phyloP scores from a whole-genome alignment of 306 rosid species.

The Inga laurina region DNA sequence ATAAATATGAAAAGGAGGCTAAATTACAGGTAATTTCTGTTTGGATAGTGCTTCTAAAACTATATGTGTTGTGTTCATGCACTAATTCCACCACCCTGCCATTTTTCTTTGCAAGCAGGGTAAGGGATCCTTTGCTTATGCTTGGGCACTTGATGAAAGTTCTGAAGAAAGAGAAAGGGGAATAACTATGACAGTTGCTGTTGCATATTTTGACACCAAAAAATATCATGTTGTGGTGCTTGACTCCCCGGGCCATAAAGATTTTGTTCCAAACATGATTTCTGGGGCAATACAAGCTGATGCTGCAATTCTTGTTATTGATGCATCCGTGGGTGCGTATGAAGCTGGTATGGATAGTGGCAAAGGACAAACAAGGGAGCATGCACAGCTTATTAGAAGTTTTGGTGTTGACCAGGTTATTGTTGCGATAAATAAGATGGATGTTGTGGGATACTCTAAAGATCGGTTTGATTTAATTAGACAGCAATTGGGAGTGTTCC shows the following conservation, averaged over 20 bases:
- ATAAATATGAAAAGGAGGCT: slow-evolving; percentile 93
- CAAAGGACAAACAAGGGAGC: slow-evolving; percentile 96
- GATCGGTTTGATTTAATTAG: slow-evolving; percentile 86
- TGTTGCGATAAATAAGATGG: slow-evolving; percentile 95
- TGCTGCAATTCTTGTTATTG: slow-evolving; percentile 90
- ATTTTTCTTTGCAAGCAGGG: slow-evolving; percentile 56
- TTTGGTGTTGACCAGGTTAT: slow-evolving; percentile 95
- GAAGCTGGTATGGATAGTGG: slow-evolving; percentile 88
- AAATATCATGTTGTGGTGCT: slow-evolving; percentile 94
- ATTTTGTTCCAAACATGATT: slow-evolving; percentile 97
- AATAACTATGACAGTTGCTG: slow-evolving; percentile 97
- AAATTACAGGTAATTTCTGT: slow-evolving; percentile 64
- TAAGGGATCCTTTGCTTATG: slow-evolving; percentile 95
- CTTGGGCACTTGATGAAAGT: slow-evolving; percentile 98
- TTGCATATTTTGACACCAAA: slow-evolving; percentile 94
- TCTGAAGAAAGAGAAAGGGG: slow-evolving; percentile 99
- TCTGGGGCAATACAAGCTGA: slow-evolving; percentile 99
- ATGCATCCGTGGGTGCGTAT: slow-evolving; percentile 88
- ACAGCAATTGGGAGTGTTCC: slow-evolving; percentile 72
- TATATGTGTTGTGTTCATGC: slow-evolving; percentile 16
- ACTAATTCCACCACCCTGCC: neutral
- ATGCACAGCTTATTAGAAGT: slow-evolving; percentile 92
- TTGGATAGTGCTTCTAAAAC: slow-evolving; percentile 25
- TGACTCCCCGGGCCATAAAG: slow-evolving; percentile 98
- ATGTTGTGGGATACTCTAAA: slow-evolving; percentile 75